phyloP scores from a whole-genome alignment of 768 basidiomycete genomes.

The Xerocomus potaroensis region DNA sequence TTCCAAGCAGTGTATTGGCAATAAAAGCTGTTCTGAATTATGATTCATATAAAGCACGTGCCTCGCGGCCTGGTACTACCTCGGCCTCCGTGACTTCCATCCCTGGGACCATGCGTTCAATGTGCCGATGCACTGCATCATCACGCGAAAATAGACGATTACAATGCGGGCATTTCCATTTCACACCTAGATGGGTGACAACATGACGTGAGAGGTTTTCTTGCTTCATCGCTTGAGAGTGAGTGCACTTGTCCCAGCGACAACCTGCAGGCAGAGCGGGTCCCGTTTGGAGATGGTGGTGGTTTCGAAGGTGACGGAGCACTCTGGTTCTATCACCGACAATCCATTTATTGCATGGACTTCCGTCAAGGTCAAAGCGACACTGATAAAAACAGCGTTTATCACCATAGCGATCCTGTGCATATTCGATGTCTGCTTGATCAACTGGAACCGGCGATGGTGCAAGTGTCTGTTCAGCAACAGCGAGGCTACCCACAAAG shows the following conservation, averaged over 20 bases:
- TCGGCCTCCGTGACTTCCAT: slow-evolving; percentile 22
- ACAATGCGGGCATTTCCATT: slow-evolving; percentile 29
- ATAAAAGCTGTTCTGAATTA: slow-evolving; percentile 1
- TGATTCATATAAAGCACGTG: slow-evolving; percentile 10
- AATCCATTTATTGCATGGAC: slow-evolving; percentile 24
- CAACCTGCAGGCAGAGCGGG: slow-evolving; percentile 14
- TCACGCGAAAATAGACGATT: slow-evolving; percentile 27
- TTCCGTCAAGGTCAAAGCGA: slow-evolving; percentile 22
- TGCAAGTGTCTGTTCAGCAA: slow-evolving; percentile 1
- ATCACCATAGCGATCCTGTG: slow-evolving; percentile 14
- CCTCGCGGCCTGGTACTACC: slow-evolving; percentile 17
- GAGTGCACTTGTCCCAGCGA: slow-evolving; percentile 24
- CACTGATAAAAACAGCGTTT: slow-evolving; percentile 22
- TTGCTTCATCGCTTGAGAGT: slow-evolving; percentile 25
- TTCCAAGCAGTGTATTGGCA: slow-evolving; percentile 5
- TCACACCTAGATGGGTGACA: slow-evolving; percentile 28
- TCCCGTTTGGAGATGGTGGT: slow-evolving; percentile 19
- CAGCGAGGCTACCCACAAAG: not conserved
- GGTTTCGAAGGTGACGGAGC: slow-evolving; percentile 25
- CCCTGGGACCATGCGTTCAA: slow-evolving; percentile 26
- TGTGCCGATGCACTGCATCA: slow-evolving; percentile 29
- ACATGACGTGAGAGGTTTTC: slow-evolving; percentile 31
- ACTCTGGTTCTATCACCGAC: slow-evolving; percentile 25
- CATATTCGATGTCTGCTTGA: slow-evolving; percentile 22
- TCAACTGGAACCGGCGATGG: slow-evolving; percentile 5